Evolutionary conservation across 2,329 filamentous ascomycete species (phyloP).

Genomic region (Podosphaera fusca): DNA sequence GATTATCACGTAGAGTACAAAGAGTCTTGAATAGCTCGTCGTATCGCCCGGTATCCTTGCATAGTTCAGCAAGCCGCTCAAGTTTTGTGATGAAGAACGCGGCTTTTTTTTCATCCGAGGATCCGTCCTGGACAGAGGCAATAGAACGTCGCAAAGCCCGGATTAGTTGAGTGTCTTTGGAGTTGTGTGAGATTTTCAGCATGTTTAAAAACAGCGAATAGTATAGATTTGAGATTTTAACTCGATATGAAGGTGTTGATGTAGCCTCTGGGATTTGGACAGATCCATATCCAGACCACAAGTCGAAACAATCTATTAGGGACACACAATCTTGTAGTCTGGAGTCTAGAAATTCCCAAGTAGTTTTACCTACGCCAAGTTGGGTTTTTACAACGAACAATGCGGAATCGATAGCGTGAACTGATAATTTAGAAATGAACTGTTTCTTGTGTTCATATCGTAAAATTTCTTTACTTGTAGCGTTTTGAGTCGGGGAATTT

Average conservation of each 20-base stretch:
- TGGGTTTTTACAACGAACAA: slow-evolving; percentile 31
- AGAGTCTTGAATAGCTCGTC: slow-evolving; percentile 36
- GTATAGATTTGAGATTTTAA: slow-evolving; percentile 50
- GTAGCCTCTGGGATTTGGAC: slow-evolving; percentile 9
- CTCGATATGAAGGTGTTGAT: slow-evolving; percentile 24
- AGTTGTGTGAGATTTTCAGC: slow-evolving; percentile 21
- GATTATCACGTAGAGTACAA: slow-evolving; percentile 33
- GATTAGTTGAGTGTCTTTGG: slow-evolving; percentile 23
- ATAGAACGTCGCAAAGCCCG: slow-evolving; percentile 39
- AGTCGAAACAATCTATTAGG: slow-evolving; percentile 29
- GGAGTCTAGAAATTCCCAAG: slow-evolving; percentile 33
- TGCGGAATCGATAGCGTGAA: slow-evolving; percentile 34
- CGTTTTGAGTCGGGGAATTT: slow-evolving; percentile 27
- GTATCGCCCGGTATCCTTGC: slow-evolving; percentile 26
- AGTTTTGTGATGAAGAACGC: slow-evolving; percentile 40
- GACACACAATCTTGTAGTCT: slow-evolving; percentile 31
- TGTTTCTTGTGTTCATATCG: slow-evolving; percentile 37
- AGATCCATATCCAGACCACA: not conserved
- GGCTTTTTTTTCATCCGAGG: slow-evolving; percentile 30
- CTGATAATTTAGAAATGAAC: slow-evolving; percentile 24
- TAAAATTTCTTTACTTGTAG: slow-evolving; percentile 31
- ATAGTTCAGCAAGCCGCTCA: slow-evolving; percentile 40
- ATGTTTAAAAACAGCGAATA: slow-evolving; percentile 36
- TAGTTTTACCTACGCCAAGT: slow-evolving; percentile 23
- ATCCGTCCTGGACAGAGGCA: slow-evolving; percentile 32